Evolutionary conservation across 2,329 filamentous ascomycete species (phyloP).

Genomic region (Blumeria graminis): DNA sequence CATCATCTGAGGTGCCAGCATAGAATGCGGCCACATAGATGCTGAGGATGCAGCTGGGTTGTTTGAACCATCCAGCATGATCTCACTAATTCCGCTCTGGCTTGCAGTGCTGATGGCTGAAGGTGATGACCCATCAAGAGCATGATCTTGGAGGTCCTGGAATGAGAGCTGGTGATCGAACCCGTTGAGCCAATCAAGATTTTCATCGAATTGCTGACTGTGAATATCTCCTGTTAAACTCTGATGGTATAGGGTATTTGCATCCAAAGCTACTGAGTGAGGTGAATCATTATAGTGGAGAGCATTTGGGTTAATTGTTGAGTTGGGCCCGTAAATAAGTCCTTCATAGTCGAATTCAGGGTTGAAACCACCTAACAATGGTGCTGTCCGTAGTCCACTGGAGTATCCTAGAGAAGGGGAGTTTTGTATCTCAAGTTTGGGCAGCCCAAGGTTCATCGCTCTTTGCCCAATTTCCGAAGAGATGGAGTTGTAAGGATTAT

Average conservation of each 20-base stretch:
- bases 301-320: conserved; percentile 46
- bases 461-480: conserved; percentile 42
- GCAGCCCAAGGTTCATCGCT: conserved; percentile 40
- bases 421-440: conserved; percentile 61
- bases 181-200: conserved; percentile 63
- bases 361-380: conserved; percentile 37
- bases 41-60: conserved; percentile 27
- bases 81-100: conserved; percentile 74
- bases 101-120: conserved; percentile 90
- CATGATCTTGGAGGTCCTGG: conserved; percentile 46
- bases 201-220: conserved; percentile 41
- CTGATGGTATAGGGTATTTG: conserved; percentile 33
- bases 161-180: conserved; percentile 59
- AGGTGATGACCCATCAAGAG: conserved; percentile 61
- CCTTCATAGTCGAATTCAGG: conserved; percentile 46
- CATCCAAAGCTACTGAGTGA: conserved; percentile 37
- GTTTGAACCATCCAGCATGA: conserved; percentile 65
- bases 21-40: conserved; percentile 43
- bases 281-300: conserved; percentile 69
- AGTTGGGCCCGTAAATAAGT: conserved; percentile 44
- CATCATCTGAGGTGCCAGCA: conserved; percentile 46
- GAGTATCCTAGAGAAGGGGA: conserved; percentile 40
- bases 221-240: conserved; percentile 30
- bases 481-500: conserved; percentile 46
- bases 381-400: conserved; percentile 55